Evolutionary conservation across 2,329 filamentous ascomycete genomes (phyloP), one percentile per base, ranked within the genome.

Genomic region (Setomelanomma holmii): DNA sequence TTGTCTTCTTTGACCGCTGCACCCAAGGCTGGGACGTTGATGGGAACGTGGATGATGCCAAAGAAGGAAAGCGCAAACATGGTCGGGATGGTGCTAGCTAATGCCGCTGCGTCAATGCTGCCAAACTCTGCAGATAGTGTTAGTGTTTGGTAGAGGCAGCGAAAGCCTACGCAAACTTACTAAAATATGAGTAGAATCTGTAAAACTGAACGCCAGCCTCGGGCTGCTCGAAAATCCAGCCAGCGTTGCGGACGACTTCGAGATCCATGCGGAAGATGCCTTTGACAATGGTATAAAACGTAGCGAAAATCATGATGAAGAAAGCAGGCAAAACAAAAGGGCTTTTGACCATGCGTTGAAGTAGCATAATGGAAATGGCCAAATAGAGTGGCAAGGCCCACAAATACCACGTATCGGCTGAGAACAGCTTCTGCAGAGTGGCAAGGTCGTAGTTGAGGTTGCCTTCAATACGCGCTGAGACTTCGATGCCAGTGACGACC

Each of bases 31-130:
- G 95, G 95, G 4, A 99, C 93, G 67, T 99, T 99, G 76, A 99
- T 99, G 0, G 95, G 95, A 2, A 99, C 95, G 71, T 99, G 95
- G 2, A 99, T 84, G 49, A 99, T 89, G 45, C 95, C 95, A 67
- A 99, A 99, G 79, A 99, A 99, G 0, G 95, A 98, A 55, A 99
- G 79, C 0, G 95, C 95, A 66, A 99, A 87, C 90, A 99, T 98
- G 23, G 95, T 93, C 1, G 95, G 95, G 23, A 97, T 83, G 1
- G 89, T 93, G 66, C 92, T 87, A n/a, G 82, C 78, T 42, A 99
- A 83, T 2, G 93, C 95, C 39, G 83, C 82, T 89, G 91, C 96
- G 63, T 93, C 85, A 3, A 98, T 89, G 20, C 88, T 81, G 42
- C 87, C 81, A 66, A 96, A 91, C 68, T 95, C 90, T 95, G 44